Evolutionary conservation across 2,329 filamentous ascomycete species (phyloP).

Genomic region (Colletotrichum theobromicola): DNA sequence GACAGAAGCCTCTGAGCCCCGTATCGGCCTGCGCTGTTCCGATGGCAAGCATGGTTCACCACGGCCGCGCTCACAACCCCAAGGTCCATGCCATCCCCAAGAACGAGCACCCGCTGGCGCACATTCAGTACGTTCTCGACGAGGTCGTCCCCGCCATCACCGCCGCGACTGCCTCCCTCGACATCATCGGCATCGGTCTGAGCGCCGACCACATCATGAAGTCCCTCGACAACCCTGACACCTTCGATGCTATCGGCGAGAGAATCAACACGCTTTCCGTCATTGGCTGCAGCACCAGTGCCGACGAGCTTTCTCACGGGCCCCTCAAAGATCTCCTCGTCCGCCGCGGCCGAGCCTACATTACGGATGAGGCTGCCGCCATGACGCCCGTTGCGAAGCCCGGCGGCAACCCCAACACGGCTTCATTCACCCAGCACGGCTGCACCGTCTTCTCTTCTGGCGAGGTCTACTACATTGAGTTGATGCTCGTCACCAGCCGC

Average conservation of each 20-base stretch:
- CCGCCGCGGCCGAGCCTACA: constrained; percentile 67
- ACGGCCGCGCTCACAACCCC: constrained; percentile 54
- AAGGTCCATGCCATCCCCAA: constrained; percentile 66
- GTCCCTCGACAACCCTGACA: constrained; percentile 62
- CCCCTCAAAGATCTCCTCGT: constrained; percentile 54
- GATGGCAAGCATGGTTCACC: constrained; percentile 66
- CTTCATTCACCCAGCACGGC: constrained; percentile 52
- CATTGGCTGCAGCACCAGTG: constrained; percentile 51
- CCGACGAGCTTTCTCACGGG: constrained; percentile 43
- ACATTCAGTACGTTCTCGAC: constrained; percentile 72
- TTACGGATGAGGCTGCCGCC: constrained; percentile 55
- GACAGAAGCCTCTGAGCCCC: constrained; percentile 63
- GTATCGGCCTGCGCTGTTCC: constrained; percentile 63
- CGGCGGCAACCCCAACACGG: constrained; percentile 47
- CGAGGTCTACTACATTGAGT: constrained; percentile 62
- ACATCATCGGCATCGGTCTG: constrained; percentile 75
- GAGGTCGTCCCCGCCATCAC: constrained; percentile 60
- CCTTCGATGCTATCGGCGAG: constrained; percentile 50
- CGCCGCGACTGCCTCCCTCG: constrained; percentile 58
- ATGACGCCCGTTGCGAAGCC: constrained; percentile 53
- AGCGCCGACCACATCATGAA: constrained; percentile 62
- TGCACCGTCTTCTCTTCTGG: constrained; percentile 75
- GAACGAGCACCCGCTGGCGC: constrained; percentile 62
- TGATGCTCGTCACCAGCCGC: constrained; percentile 63
- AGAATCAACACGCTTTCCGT: constrained; percentile 55